Evolutionary conservation across 805 yeast genomes (phyloP).

Genomic region (Saccharomyces eubayanus): DNA sequence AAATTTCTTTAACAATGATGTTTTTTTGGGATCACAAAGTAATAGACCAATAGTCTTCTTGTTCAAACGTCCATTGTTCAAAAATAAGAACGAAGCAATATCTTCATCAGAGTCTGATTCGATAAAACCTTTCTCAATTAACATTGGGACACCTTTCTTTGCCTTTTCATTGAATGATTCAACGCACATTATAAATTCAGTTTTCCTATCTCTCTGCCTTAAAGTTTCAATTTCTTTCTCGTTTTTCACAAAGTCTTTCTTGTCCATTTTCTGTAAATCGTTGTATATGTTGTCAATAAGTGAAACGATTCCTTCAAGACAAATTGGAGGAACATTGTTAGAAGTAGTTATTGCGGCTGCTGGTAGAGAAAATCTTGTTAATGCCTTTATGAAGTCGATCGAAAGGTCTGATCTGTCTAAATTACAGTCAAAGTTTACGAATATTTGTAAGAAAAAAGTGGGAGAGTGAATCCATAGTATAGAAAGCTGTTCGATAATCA

Average conservation of each 20-base stretch:
- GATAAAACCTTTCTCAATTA: slow-evolving; percentile 57
- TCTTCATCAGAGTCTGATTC: slow-evolving; percentile 42
- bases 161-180: slow-evolving; percentile 70
- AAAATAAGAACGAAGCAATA: slow-evolving; percentile 65
- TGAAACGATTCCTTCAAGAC: slow-evolving; percentile 75
- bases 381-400: slow-evolving; percentile 54
- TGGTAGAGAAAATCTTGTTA: slow-evolving; percentile 73
- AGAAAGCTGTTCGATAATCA: slow-evolving; percentile 73
- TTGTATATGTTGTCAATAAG: slow-evolving; percentile 53
- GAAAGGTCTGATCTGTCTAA: slow-evolving; percentile 75
- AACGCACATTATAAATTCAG: slow-evolving; percentile 65
- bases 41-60: slow-evolving; percentile 80
- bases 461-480: slow-evolving; percentile 74
- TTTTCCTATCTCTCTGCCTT: slow-evolving; percentile 41
- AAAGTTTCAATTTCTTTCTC: slow-evolving; percentile 13
- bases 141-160: slow-evolving; percentile 56
- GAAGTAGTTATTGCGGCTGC: slow-evolving; percentile 73
- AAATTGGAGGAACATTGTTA: slow-evolving; percentile 81
- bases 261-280: slow-evolving; percentile 27
- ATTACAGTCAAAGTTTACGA: slow-evolving; percentile 81
- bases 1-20: slow-evolving; percentile 51
- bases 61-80: slow-evolving; percentile 69
- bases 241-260: slow-evolving; percentile 18
- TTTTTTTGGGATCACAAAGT: slow-evolving; percentile 65
- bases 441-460: slow-evolving; percentile 59